These are phyloP conservation scores for Pharus latifolius DNA, from an alignment of 176 grass and related monocot species.

Conservation along the genomic window DNA sequence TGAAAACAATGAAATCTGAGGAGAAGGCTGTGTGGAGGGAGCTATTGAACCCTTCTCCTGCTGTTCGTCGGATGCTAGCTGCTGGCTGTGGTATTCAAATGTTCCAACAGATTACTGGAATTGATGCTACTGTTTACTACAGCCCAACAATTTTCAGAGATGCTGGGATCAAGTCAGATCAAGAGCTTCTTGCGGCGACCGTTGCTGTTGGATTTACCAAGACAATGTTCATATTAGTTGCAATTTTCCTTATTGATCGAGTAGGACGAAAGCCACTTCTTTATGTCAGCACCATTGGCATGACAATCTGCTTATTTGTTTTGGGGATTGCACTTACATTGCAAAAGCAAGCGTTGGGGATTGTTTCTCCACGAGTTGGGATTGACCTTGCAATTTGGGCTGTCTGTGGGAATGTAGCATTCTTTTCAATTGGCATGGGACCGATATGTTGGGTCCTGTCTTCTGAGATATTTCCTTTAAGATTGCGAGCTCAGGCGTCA, in stretches of 20 bases:
- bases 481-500: conserved; percentile 80
- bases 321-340: conserved; percentile 54
- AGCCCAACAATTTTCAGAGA: conserved; percentile 77
- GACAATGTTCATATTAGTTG: conserved; percentile 79
- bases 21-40: conserved; percentile 77
- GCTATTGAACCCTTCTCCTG: conserved; percentile 61
- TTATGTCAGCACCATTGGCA: conserved; percentile 82
- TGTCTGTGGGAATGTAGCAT: conserved; percentile 81
- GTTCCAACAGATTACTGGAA: conserved; percentile 90
- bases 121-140: conserved; percentile 92
- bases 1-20: conserved; percentile 36
- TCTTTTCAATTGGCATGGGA: conserved; percentile 88
- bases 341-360: conserved; percentile 17
- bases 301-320: conserved; percentile 74
- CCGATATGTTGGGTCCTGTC: conserved; percentile 93
- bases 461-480: conserved; percentile 80
- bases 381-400: conserved; percentile 67
- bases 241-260: conserved; percentile 84
- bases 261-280: conserved; percentile 79
- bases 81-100: conserved; percentile 73
- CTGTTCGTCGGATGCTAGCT: conserved; percentile 56
- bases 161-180: conserved; percentile 75
- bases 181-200: conserved; percentile 72
- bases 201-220: conserved; percentile 83
- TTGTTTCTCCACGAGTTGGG: conserved; percentile 46